Conservation (phyloP, 768 basidiomycete genomes). For the Ephemerocybe angulata region DNA sequence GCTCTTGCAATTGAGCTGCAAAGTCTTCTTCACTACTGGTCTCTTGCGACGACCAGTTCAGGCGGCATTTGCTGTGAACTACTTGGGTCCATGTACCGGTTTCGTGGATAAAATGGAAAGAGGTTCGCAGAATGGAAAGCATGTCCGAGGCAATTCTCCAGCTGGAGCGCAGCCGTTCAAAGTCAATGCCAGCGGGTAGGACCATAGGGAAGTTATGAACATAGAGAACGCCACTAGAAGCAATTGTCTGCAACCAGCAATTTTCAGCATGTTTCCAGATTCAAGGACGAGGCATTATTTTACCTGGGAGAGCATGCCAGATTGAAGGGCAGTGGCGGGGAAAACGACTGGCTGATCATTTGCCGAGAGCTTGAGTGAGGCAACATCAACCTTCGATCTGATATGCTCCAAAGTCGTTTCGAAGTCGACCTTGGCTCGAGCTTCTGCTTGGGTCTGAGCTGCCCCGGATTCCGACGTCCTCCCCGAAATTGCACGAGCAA, state of each 20-base stretch:
- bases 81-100: conserved; percentile 32
- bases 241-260: conserved; percentile 22
- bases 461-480: not conserved
- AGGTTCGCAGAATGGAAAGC: conserved; percentile 43
- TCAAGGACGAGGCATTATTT: no score
- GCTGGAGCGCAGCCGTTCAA: conserved; percentile 28
- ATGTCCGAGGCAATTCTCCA: conserved; percentile 31
- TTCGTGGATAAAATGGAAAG: conserved; percentile 41
- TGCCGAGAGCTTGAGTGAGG: conserved; percentile 5
- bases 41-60: conserved; percentile 20
- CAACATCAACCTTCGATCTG: not conserved
- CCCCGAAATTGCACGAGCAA: conserved; percentile 13
- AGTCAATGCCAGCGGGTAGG: conserved; percentile 18
- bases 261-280: no score
- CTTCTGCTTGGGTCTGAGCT: not conserved
- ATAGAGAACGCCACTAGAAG: conserved; percentile 27
- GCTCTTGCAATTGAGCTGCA: conserved; percentile 11
- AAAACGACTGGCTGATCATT: conserved; percentile 32
- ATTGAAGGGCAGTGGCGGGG: conserved; percentile 43
- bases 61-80: conserved; percentile 19
- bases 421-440: not conserved
- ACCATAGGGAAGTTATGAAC: conserved; percentile 29
- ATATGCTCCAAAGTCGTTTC: not conserved
- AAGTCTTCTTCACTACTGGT: conserved; percentile 18
- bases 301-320: conserved; percentile 50